These are phyloP conservation scores for Pichia kluyveri DNA, from an alignment of 805 yeast species.

Conservation along the genomic window DNA sequence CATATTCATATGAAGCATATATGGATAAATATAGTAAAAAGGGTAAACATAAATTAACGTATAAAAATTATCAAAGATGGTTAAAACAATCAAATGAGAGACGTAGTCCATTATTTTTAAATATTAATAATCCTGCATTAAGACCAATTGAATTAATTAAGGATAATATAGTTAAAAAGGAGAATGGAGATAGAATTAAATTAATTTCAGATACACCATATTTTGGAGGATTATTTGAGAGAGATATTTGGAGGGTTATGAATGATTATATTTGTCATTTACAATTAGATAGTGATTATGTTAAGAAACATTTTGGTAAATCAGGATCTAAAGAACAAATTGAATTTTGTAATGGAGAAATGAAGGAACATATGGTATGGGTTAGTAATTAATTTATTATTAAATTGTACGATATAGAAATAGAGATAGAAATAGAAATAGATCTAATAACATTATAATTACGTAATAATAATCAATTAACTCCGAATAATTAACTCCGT, in stretches of 20 bases:
- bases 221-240: constrained; percentile 17
- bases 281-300: constrained; percentile 20
- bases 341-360: constrained; percentile 17
- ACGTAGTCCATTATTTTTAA: constrained; percentile 21
- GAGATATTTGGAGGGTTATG: constrained; percentile 23
- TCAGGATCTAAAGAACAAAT: constrained; percentile 11
- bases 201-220: constrained; percentile 19
- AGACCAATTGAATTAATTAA: constrained; percentile 24
- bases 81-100: constrained; percentile 18
- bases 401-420: too few relatives aligned
- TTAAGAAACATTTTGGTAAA: constrained; percentile 18
- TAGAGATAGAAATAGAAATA: too few relatives aligned
- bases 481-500: too few relatives aligned
- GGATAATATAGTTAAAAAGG: constrained; percentile 20
- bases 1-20: constrained; percentile 17
- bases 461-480: too few relatives aligned
- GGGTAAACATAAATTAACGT: constrained; percentile 11
- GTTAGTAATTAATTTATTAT: constrained; percentile 7
- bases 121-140: constrained; percentile 26
- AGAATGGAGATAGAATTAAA: constrained; percentile 24
- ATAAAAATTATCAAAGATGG: constrained; percentile 14
- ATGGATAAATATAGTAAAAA: constrained; percentile 14
- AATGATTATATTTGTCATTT: constrained; percentile 25
- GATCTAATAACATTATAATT: too few relatives aligned
- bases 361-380: constrained; percentile 25